These are phyloP conservation scores for Streptanthus diversifolius DNA, from an alignment of 345 rosid species.

Conservation along the genomic window DNA sequence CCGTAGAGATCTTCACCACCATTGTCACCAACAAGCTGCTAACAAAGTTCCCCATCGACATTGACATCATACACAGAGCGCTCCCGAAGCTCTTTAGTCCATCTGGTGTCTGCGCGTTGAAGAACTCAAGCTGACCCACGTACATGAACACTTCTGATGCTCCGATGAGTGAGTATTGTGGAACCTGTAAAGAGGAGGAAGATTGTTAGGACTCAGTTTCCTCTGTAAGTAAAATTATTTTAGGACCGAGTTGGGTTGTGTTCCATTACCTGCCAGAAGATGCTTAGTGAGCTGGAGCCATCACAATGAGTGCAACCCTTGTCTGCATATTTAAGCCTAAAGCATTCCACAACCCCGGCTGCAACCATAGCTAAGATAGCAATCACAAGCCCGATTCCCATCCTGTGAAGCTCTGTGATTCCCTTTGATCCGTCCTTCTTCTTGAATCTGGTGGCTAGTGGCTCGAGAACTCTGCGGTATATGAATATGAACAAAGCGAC, in stretches of 20 bases:
- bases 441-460: slow-evolving; percentile 49
- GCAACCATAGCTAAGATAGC: slow-evolving; percentile 86
- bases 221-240: background rate
- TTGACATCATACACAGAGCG: slow-evolving; percentile 94
- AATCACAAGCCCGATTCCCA: slow-evolving; percentile 93
- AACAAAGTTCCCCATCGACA: slow-evolving; percentile 95
- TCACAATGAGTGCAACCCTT: slow-evolving; percentile 68
- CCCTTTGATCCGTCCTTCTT: slow-evolving; percentile 52
- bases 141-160: slow-evolving; percentile 99
- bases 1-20: slow-evolving; percentile 90
- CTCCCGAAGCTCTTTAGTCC: slow-evolving; percentile 96
- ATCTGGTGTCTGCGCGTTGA: slow-evolving; percentile 93
- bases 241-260: background rate
- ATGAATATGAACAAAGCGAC: slow-evolving; percentile 89
- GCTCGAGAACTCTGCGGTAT: slow-evolving; percentile 77
- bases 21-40: slow-evolving; percentile 90
- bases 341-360: slow-evolving; percentile 83
- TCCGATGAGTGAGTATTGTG: slow-evolving; percentile 85
- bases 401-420: slow-evolving; percentile 86
- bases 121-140: slow-evolving; percentile 94
- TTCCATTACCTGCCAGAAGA: slow-evolving; percentile 80
- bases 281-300: slow-evolving; percentile 93
- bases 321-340: slow-evolving; percentile 63
- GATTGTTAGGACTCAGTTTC: background rate
- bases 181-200: slow-evolving; percentile 47